Evolutionary conservation across 2,329 filamentous ascomycete genomes (phyloP), one percentile per base, ranked within the genome.

Genomic region (Aspergillus ustus): DNA sequence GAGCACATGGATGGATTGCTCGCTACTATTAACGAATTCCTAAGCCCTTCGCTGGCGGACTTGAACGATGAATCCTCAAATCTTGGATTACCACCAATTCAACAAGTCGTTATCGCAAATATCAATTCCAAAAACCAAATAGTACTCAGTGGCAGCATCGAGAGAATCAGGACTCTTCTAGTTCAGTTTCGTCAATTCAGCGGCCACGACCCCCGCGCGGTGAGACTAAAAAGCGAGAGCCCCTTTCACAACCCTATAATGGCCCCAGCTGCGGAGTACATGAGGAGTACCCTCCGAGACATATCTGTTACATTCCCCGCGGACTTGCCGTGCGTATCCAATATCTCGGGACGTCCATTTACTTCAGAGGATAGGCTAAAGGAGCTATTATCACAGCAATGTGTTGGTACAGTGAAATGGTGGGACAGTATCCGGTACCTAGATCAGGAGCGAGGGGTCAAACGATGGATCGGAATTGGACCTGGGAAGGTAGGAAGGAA

Each of bases 41-140:
- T 96, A 17, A 89, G 88, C 17, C 86, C 91, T 67, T 84, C 84
- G 52, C 83, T 84, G 63, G 82, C 85, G n/a, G 88, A 87, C 29
- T 82, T 85, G 62, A 90, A 89, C 72, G 84, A 85, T 57, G 90
- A 93, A 73, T 88, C 50, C 7, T 34, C 86, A 68, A 85, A 84
- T 63, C 82, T 88, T 66, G 85, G 91, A 67, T 78, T 88, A 31
- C 90, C 91, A 19, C 87, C 92, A 3, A 92, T 96, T 58, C 87
- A 95, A 72, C 91, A 96, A 77, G 93, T 97, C 54, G 82, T 90
- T 67, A 93, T 98, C 69, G 94, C 93, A 62, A 97, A 98, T 77
- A 88, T 96, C 79, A 98, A 98, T 80, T 92, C 89, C 75, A 95
- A 93, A 80, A 97, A 97, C 74, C 94, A 98, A 80, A 96, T 98